A percentile compares a stretch with the other conserved stretches of the same genome.
Evolutionary conservation across 73 alveolate genomes (phyloP).

Genomic region (Tetrahymena borealis): DNA sequence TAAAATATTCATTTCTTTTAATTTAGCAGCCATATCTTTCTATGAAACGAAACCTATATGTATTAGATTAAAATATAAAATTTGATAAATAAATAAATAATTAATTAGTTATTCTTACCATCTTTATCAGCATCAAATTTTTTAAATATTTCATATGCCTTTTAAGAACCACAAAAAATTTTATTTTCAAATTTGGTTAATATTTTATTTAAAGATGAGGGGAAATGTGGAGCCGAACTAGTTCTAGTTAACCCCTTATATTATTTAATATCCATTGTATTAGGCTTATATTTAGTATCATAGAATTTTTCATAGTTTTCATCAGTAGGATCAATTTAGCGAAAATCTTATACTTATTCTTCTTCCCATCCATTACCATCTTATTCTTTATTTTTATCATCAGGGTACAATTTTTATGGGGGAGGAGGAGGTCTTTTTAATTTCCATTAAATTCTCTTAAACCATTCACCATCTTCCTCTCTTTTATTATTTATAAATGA

Average conservation of each 20-base stretch:
- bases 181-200: constrained; percentile 13
- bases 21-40: constrained; percentile 19
- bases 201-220: constrained; percentile 9
- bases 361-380: neutral
- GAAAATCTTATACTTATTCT: neutral
- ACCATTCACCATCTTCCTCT: constrained; percentile 39
- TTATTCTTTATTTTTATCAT: neutral
- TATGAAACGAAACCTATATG: constrained; percentile 18
- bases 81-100: neutral
- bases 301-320: neutral
- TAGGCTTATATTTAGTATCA: neutral
- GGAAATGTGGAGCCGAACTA: neutral
- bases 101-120: constrained; percentile 4
- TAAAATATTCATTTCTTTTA: constrained; percentile 19
- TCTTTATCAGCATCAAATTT: constrained; percentile 38
- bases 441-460: constrained; percentile 25
- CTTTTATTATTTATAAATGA: neutral
- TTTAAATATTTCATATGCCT: constrained; percentile 14
- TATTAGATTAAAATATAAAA: too few species aligned
- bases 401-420: neutral
- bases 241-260: constrained; percentile 10
- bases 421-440: constrained; percentile 34
- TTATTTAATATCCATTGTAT: constrained; percentile 9
- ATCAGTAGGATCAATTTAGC: neutral
- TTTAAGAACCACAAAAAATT: constrained; percentile 21